Conservation (phyloP, 768 basidiomycete genomes). For the Infundibulicybe gibba region DNA sequence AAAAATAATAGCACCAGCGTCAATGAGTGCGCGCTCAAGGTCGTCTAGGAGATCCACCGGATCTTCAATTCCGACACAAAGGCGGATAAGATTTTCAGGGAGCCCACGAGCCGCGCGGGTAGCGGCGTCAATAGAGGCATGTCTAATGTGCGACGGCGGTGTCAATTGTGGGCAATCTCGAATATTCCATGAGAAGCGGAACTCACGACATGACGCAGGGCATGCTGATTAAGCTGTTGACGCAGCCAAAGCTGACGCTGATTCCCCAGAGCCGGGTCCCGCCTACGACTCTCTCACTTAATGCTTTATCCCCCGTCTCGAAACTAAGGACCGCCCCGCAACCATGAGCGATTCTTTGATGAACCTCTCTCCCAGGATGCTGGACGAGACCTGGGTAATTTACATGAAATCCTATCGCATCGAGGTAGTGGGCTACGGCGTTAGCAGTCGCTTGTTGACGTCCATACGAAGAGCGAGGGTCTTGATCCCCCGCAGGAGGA, state of each 20-base stretch:
- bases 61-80: conserved; percentile 99
- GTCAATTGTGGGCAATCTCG: conserved; percentile 9
- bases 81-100: conserved; percentile 96
- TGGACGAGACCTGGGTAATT: conserved; percentile 86
- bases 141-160: conserved; percentile 45
- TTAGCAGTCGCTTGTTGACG: conserved; percentile 81
- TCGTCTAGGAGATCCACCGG: conserved; percentile 90
- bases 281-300: conserved; percentile 92
- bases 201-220: conserved; percentile 99
- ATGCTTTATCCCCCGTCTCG: conserved; percentile 84
- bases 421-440: conserved; percentile 82
- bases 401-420: conserved; percentile 81
- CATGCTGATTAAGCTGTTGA: conserved; percentile 98
- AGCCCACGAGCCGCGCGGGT: conserved; percentile 94
- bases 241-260: conserved; percentile 96
- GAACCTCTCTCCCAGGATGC: conserved; percentile 86
- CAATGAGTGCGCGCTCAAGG: conserved; percentile 87
- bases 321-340: conserved; percentile 94
- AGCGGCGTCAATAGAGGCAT: conserved; percentile 95
- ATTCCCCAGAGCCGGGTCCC: conserved; percentile 95
- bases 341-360: conserved; percentile 86
- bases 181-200: conserved; percentile 6
- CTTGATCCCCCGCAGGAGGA: conserved; percentile 92
- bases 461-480: conserved; percentile 97
- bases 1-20: conserved; percentile 82